Percentiles rank a stretch among this genome's conserved stretches.
phyloP scores from a whole-genome alignment of 257 asterid genomes.

The Fraxinus anomala region DNA sequence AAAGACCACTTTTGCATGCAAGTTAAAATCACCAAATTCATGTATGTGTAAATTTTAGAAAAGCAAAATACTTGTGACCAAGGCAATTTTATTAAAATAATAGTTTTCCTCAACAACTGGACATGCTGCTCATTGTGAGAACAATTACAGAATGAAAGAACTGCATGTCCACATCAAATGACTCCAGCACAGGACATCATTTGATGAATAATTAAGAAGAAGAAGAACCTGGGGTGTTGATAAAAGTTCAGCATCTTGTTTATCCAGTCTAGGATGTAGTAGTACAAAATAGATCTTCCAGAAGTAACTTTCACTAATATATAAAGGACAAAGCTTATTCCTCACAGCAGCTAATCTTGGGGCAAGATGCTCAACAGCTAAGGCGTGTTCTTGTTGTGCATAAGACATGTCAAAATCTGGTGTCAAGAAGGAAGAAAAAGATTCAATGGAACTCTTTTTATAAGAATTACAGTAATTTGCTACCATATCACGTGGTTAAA shows the following conservation, averaged over 20 bases:
- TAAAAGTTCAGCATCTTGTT: conserved; percentile 61
- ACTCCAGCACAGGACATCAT: conserved; percentile 4
- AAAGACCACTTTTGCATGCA: neutral
- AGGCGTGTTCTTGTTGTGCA: conserved; percentile 91
- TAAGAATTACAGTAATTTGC: conserved; percentile 4
- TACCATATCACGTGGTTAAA: neutral
- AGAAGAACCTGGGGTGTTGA: conserved; percentile 78
- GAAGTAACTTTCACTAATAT: conserved; percentile 79
- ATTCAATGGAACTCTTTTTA: neutral
- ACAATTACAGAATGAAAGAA: conserved; percentile 13
- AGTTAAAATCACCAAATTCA: neutral
- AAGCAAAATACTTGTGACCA: neutral
- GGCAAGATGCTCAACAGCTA: conserved; percentile 78
- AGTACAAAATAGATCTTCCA: conserved; percentile 95
- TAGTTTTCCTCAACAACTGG: conserved; percentile 13
- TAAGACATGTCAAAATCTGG: conserved; percentile 77
- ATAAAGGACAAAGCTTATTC: conserved; percentile 87
- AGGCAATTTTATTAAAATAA: neutral
- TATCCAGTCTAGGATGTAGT: conserved; percentile 70
- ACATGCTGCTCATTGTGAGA: neutral
- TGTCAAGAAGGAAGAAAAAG: conserved; percentile 21
- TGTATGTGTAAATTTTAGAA: conserved; percentile 4
- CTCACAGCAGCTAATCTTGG: conserved; percentile 82
- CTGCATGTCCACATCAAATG: conserved; percentile 4
- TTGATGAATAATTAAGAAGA: neutral